Evolutionary conservation across 345 rosid species (phyloP).

Genomic region (Gossypium herbaceum): DNA sequence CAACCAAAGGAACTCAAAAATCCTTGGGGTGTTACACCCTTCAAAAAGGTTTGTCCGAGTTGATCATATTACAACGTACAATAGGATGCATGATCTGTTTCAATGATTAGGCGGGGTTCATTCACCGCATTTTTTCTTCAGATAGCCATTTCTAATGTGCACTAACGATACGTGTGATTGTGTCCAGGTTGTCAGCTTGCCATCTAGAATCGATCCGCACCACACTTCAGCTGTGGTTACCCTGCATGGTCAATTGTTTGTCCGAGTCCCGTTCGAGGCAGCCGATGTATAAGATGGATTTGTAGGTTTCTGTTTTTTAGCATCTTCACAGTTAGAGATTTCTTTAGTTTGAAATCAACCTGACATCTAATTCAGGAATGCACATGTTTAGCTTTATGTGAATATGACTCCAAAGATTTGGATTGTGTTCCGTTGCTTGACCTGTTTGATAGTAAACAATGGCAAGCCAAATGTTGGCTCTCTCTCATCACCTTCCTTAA

Average conservation of each 20-base stretch:
- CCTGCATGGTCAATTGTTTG: constrained; percentile 61
- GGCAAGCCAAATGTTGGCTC: too few relatives aligned
- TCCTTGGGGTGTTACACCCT: constrained; percentile 73
- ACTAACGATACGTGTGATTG: not conserved
- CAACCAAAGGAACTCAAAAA: constrained; percentile 61
- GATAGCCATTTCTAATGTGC: not conserved
- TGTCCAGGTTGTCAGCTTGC: constrained; percentile 58
- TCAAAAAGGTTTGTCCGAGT: constrained; percentile 48
- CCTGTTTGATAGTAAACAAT: too few relatives aligned
- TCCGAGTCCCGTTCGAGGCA: constrained; percentile 60
- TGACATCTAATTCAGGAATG: too few relatives aligned
- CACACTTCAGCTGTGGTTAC: constrained; percentile 73
- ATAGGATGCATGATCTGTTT: not conserved
- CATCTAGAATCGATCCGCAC: constrained; percentile 59
- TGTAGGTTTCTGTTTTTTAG: not conserved
- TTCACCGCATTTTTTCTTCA: not conserved
- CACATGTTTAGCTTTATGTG: too few relatives aligned
- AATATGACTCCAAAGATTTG: too few relatives aligned
- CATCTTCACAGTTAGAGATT: not conserved
- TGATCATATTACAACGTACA: not conserved
- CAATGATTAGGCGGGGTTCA: not conserved
- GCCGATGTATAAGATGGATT: constrained; percentile 24
- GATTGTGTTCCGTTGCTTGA: too few relatives aligned
- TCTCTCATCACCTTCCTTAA: too few relatives aligned
- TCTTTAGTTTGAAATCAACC: not conserved